These are phyloP conservation scores for Suillus luteus DNA, from an alignment of 768 basidiomycete genomes.

Conservation along the genomic window DNA sequence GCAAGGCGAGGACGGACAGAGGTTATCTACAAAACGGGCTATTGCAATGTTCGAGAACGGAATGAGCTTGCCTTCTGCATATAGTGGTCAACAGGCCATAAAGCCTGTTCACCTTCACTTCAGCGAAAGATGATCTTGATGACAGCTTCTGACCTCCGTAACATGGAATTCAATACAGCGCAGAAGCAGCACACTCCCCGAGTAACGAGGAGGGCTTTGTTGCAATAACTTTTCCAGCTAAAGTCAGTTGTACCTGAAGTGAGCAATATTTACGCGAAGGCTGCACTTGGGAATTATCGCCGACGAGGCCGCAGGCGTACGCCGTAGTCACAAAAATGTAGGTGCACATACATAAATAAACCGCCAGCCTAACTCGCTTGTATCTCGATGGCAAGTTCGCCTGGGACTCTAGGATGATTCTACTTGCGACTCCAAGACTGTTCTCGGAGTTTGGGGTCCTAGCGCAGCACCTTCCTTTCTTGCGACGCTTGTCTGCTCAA, in stretches of 20 bases:
- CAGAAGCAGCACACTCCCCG: neutral
- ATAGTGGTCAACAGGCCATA: too few species aligned
- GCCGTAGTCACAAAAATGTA: neutral
- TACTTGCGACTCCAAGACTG: neutral
- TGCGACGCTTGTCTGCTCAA: slow-evolving; percentile 69
- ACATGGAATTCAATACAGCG: neutral
- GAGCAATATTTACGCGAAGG: neutral
- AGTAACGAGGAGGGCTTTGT: neutral
- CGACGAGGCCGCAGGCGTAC: neutral
- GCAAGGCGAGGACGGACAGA: neutral
- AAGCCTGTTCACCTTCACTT: neutral
- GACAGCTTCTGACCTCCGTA: neutral
- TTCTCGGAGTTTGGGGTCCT: neutral
- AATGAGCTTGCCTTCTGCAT: neutral
- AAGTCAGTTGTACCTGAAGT: neutral
- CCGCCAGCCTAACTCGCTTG: too few species aligned
- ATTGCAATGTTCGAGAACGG: neutral
- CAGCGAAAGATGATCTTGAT: neutral
- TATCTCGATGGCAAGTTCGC: neutral
- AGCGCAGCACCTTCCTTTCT: slow-evolving; percentile 48
- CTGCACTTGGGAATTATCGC: neutral
- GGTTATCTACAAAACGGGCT: neutral
- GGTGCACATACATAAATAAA: slow-evolving; percentile 2
- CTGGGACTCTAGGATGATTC: neutral
- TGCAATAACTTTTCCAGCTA: neutral